Evolutionary conservation across 352 stramenopile genomes (phyloP), one percentile per base, ranked within the genome.

Genomic region (Pythium aphanidermatum): DNA sequence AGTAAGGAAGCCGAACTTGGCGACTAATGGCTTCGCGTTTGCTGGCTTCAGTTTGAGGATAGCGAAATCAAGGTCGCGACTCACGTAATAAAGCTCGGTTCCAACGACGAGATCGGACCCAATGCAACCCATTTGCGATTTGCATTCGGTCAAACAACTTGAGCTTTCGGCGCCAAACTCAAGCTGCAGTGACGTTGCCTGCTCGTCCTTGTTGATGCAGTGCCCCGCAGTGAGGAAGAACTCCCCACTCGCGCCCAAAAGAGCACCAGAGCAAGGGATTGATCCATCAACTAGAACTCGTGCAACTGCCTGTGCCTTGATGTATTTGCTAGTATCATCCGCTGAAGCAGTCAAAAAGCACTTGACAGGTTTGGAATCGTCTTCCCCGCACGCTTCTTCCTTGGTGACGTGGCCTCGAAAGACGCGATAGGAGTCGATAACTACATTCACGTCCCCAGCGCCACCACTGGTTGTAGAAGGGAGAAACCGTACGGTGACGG

Each of bases 221-320:
- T 62, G 52, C n/a, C 52, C 42, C 10, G 61, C 43, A 2, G 61
- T 70, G 24, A 70, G 34, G 14, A 70, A 64, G 46, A 64, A 70
- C 41, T 25, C 9, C 1, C 31, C 37, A 14, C 16, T 33, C 19
- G 53, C 31, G 4, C 57, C 41, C 5, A 65, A 27, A 11, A 65
- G 25, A 31, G 46, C 17, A 16, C 57, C 57, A 2, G 51, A 52
- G 51, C 57, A 65, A 11, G 57, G 51, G n/a, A 39, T 52, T 4
- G 52, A 50, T 16, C 58, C 53, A 29, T 62, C 53, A 21, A 70
- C 44, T 7, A 68, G 52, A 23, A 67, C 54, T 16, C 61, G 51
- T 2, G 48, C 57, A 16, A 65, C 45, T 0, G 57, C 51, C 27
- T 61, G 51, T 2, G 57, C 24, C 28, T 57, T 58, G 19, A 65